These are phyloP conservation scores for Saccharomycopsis sp. DNA, from an alignment of 805 yeast species.

Conservation along the genomic window DNA sequence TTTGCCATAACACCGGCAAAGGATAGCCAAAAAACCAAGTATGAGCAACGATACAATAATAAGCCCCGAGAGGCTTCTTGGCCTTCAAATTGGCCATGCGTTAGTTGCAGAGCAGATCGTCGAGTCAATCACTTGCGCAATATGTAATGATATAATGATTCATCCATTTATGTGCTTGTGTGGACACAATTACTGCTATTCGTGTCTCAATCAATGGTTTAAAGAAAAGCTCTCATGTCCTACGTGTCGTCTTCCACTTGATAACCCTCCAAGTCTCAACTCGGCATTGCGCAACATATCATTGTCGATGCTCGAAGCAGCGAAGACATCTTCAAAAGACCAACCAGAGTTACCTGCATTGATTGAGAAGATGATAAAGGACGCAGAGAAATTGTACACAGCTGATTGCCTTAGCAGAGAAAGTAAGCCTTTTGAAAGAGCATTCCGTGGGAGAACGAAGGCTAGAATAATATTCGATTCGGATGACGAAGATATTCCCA, in stretches of 20 bases:
- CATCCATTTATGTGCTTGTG: neutral
- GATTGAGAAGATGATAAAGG: neutral
- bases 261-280: neutral
- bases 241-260: neutral
- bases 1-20: neutral
- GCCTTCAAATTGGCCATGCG: neutral
- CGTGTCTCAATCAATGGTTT: neutral
- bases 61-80: neutral
- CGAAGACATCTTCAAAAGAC: neutral
- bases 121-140: neutral
- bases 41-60: neutral
- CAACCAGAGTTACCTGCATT: neutral
- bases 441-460: neutral
- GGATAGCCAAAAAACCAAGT: neutral
- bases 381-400: neutral
- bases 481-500: neutral
- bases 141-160: neutral
- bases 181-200: slow-evolving; percentile 1
- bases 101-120: neutral
- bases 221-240: neutral
- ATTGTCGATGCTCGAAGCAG: neutral
- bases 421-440: neutral
- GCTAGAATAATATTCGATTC: neutral
- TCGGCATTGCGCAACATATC: neutral
- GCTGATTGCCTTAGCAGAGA: neutral